Conservation (phyloP, 495 filamentous ascomycete genomes). For the Tuber umbilicatum region DNA sequence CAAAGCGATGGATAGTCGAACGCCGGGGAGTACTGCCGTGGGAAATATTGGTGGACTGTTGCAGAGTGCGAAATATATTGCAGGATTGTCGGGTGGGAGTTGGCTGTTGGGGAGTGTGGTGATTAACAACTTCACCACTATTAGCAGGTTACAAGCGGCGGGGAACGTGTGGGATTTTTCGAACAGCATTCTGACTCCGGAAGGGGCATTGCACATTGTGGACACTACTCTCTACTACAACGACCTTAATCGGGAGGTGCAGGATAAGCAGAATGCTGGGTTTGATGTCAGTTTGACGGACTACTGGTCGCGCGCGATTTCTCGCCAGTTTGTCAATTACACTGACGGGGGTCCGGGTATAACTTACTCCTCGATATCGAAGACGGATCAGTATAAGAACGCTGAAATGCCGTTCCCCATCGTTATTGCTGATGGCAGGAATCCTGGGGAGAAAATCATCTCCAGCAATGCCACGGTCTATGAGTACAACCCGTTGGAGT, state of each 20-base stretch:
- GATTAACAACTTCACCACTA: conserved; percentile 81
- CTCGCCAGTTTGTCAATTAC: conserved; percentile 76
- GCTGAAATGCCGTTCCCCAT: conserved; percentile 77
- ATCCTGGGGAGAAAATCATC: conserved; percentile 58
- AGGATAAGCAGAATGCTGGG: conserved; percentile 60
- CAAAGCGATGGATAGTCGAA: conserved; percentile 76
- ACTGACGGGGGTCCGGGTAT: conserved; percentile 67
- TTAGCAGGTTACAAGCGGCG: conserved; percentile 56
- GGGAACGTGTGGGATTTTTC: conserved; percentile 67
- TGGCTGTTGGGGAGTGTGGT: conserved; percentile 85
- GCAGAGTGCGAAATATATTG: conserved; percentile 76
- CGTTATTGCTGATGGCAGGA: conserved; percentile 67
- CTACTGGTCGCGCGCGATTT: conserved; percentile 75
- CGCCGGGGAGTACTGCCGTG: conserved; percentile 54
- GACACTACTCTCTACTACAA: conserved; percentile 57
- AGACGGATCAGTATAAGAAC: conserved; percentile 57
- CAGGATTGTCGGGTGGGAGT: conserved; percentile 77
- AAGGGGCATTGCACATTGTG: conserved; percentile 51
- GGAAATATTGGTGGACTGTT: conserved; percentile 80
- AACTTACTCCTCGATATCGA: conserved; percentile 83
- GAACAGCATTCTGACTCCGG: conserved; percentile 59
- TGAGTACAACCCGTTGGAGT: conserved; percentile 83
- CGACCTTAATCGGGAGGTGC: conserved; percentile 57
- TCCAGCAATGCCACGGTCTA: conserved; percentile 72
- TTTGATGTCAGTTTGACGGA: conserved; percentile 77